A percentile compares a stretch with the other conserved stretches of the same genome.
Conservation (phyloP, 371 early-diverging fungal genomes). For the Rhizopus arrhizus region DNA sequence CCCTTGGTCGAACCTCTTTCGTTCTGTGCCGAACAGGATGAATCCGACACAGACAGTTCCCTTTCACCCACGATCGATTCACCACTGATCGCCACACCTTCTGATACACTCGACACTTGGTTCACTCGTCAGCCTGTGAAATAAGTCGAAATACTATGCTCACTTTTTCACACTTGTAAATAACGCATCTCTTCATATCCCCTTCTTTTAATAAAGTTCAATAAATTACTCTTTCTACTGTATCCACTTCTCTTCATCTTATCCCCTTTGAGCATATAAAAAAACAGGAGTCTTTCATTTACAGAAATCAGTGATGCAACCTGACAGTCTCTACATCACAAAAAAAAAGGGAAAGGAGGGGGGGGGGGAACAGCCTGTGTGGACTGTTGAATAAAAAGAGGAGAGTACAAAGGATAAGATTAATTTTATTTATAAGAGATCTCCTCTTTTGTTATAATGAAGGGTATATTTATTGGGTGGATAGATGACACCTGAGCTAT, state of each 20-base stretch:
- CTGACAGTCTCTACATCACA: too few species aligned
- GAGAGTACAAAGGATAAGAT: too few species aligned
- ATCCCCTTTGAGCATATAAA: too few species aligned
- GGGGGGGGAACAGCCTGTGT: too few species aligned
- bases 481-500: constrained; percentile 12
- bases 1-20: constrained; percentile 23
- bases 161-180: background rate
- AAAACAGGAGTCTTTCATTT: too few species aligned
- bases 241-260: too few species aligned
- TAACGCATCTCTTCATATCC: too few species aligned
- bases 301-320: too few species aligned
- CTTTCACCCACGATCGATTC: background rate
- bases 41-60: background rate
- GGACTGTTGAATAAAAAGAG: too few species aligned
- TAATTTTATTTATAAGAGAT: background rate
- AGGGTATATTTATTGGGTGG: constrained; percentile 46
- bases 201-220: too few species aligned
- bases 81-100: background rate
- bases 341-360: too few species aligned
- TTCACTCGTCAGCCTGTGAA: background rate
- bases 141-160: background rate
- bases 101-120: background rate
- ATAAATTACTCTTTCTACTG: too few species aligned
- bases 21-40: constrained; percentile 9
- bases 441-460: constrained; percentile 37